Evolutionary conservation across 2,329 filamentous ascomycete species (phyloP).

Genomic region (Penicillium sp.): DNA sequence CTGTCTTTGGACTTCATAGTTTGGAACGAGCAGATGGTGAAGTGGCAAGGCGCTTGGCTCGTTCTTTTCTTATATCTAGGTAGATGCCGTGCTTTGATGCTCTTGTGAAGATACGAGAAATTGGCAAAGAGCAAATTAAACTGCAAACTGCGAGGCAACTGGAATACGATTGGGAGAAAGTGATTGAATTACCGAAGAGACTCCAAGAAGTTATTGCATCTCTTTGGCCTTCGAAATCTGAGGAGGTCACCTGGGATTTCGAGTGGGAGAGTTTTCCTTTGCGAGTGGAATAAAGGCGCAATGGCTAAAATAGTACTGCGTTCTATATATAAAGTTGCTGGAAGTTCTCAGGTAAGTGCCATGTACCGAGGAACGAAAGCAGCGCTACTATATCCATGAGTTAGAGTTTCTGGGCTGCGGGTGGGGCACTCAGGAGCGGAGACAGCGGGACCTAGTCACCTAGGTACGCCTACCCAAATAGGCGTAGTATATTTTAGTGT

Average conservation of each 20-base stretch:
- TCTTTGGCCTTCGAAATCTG: neutral
- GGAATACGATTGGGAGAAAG: neutral
- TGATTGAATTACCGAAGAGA: neutral
- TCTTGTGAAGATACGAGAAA: neutral
- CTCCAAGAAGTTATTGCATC: neutral
- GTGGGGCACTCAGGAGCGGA: too few species aligned
- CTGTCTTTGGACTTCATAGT: neutral
- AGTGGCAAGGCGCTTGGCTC: neutral
- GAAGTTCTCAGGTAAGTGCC: too few species aligned
- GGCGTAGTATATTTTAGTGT: too few species aligned
- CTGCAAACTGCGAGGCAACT: neutral
- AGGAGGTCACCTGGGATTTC: slow-evolving; percentile 1
- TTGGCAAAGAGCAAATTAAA: neutral
- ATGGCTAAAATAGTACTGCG: neutral
- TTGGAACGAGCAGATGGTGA: slow-evolving; percentile 1
- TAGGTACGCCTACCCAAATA: too few species aligned
- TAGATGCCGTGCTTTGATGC: neutral
- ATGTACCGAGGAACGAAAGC: too few species aligned
- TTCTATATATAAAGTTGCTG: too few species aligned
- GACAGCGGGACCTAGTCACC: too few species aligned
- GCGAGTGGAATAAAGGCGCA: neutral
- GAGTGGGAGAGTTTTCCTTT: slow-evolving; percentile 4
- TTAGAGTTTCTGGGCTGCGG: too few species aligned
- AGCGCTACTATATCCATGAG: too few species aligned
- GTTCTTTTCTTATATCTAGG: neutral